Percentiles rank a stretch among this genome's conserved stretches.
These are phyloP conservation scores for Yamadazyma takamatsuzukensis DNA, from an alignment of 805 yeast species.

Conservation along the genomic window DNA sequence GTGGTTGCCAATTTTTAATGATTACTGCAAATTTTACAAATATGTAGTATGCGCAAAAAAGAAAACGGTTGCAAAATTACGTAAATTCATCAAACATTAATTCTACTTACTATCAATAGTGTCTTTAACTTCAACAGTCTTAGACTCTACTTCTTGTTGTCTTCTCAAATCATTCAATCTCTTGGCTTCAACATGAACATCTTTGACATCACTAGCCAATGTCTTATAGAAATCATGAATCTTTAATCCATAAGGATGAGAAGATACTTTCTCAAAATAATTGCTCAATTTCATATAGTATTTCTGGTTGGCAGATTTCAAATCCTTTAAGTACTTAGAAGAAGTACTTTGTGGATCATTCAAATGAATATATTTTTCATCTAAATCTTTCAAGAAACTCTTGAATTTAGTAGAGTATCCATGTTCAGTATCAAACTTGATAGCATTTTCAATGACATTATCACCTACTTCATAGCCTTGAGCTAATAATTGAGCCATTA, in stretches of 20 bases:
- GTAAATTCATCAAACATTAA: too few relatives aligned
- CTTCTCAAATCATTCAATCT: slow-evolving; percentile 63
- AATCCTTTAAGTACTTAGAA: slow-evolving; percentile 37
- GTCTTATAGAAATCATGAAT: slow-evolving; percentile 58
- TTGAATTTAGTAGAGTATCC: slow-evolving; percentile 59
- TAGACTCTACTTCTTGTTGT: slow-evolving; percentile 13
- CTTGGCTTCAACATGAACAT: slow-evolving; percentile 71
- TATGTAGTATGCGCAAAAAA: neutral
- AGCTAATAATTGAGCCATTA: slow-evolving; percentile 71
- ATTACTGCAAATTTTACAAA: slow-evolving; percentile 1
- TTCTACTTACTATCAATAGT: slow-evolving; percentile 2
- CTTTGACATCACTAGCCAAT: slow-evolving; percentile 52
- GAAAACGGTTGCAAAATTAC: too few relatives aligned
- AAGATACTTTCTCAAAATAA: slow-evolving; percentile 45
- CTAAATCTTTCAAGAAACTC: slow-evolving; percentile 51
- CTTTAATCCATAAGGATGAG: slow-evolving; percentile 51
- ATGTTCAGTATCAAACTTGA: slow-evolving; percentile 60
- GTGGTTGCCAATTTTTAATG: neutral
- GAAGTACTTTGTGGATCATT: slow-evolving; percentile 47
- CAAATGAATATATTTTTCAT: slow-evolving; percentile 55
- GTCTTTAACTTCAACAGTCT: slow-evolving; percentile 2
- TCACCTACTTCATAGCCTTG: slow-evolving; percentile 72
- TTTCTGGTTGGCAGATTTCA: slow-evolving; percentile 10
- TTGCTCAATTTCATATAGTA: slow-evolving; percentile 34
- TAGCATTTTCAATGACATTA: slow-evolving; percentile 54